These are phyloP conservation scores for Coccomyxa subellipsoidea DNA, from an alignment of 163 green algal species.

Conservation along the genomic window DNA sequence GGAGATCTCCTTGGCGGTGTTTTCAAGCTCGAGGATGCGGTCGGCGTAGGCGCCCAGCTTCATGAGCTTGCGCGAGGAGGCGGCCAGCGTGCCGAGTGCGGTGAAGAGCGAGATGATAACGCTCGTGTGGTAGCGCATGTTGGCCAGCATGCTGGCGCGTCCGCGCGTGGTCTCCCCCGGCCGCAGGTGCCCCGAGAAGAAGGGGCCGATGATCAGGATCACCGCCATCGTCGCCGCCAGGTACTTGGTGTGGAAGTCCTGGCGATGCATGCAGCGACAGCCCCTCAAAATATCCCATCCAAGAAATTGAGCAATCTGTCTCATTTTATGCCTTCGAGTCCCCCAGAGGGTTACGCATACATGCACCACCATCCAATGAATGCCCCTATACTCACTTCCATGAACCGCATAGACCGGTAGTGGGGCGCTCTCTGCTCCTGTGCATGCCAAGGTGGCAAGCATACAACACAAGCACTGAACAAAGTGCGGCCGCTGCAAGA, in stretches of 20 bases:
- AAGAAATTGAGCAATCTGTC: no score
- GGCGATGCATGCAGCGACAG: conserved; percentile 9
- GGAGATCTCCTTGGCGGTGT: conserved; percentile 38
- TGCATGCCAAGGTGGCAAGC: no score
- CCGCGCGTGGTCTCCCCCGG: conserved; percentile 35
- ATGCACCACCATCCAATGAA: no score
- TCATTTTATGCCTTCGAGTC: no score
- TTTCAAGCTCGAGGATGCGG: conserved; percentile 55
- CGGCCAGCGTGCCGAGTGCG: conserved; percentile 60
- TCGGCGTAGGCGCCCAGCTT: conserved; percentile 63
- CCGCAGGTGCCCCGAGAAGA: conserved; percentile 63
- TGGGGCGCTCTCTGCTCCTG: no score
- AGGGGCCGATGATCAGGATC: conserved; percentile 79
- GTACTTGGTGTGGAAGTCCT: conserved; percentile 88
- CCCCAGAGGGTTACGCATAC: no score
- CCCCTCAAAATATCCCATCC: no score
- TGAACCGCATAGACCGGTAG: no score
- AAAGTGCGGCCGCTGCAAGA: no score
- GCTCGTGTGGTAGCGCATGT: conserved; percentile 82
- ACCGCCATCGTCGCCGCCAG: conserved; percentile 71
- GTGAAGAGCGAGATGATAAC: conserved; percentile 73
- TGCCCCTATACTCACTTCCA: no score
- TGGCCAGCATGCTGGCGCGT: conserved; percentile 67
- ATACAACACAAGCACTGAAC: no score
- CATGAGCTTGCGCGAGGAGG: conserved; percentile 48